Conservation (phyloP, 768 basidiomycete genomes). For the Filobasidium wieringae region DNA sequence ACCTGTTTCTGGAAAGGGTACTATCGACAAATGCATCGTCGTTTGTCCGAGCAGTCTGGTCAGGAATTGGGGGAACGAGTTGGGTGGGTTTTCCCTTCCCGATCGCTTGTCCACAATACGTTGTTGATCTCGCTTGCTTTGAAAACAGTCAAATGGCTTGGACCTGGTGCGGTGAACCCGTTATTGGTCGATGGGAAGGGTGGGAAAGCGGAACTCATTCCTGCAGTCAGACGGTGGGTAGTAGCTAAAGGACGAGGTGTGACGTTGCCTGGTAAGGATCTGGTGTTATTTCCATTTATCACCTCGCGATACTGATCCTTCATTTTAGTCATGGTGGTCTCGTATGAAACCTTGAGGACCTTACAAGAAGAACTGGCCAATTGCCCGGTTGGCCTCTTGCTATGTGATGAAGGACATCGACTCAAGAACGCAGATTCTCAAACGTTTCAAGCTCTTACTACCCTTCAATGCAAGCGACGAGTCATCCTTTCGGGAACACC, state of each 20-base stretch:
- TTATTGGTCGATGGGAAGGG: constrained; percentile 88
- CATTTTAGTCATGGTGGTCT: constrained; percentile 83
- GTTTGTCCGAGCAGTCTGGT: constrained; percentile 94
- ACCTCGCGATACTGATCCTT: background rate
- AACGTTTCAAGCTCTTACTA: constrained; percentile 72
- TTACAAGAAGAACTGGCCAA: constrained; percentile 62
- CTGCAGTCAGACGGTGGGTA: constrained; percentile 77
- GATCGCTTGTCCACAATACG: background rate
- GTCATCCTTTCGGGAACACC: constrained; percentile 92
- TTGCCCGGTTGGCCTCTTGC: constrained; percentile 75
- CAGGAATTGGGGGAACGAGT: constrained; percentile 96
- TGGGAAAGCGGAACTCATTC: constrained; percentile 65
- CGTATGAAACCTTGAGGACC: constrained; percentile 86
- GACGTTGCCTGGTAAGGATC: constrained; percentile 65
- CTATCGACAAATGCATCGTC: constrained; percentile 95
- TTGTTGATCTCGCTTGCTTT: background rate
- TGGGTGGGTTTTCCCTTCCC: constrained; percentile 48
- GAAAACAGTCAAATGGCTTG: constrained; percentile 80
- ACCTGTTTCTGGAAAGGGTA: constrained; percentile 67
- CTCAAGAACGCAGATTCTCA: constrained; percentile 85
- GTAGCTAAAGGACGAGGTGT: constrained; percentile 77
- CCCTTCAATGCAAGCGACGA: constrained; percentile 72
- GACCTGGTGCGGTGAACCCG: constrained; percentile 61
- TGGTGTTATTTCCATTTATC: background rate
- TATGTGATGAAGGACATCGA: constrained; percentile 94